Evolutionary conservation across 208 protist genomes (phyloP), one percentile per base, ranked within the genome.

Genomic region (Herpetomonas samuelpessoai): DNA sequence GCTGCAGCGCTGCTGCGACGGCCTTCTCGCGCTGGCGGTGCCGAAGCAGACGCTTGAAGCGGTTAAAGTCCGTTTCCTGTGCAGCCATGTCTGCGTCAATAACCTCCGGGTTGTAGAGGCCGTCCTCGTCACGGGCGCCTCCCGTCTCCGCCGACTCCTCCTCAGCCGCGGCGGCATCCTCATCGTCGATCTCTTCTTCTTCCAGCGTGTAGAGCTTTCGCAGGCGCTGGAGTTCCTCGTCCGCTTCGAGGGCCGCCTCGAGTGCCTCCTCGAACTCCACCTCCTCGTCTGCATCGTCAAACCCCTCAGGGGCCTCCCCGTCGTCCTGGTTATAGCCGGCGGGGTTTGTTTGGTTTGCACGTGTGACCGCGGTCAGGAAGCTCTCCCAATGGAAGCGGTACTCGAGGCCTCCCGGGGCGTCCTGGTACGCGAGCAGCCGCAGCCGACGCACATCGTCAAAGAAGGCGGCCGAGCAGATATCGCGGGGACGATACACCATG

Each of bases 381-480:
- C 35, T 6, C 6, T 41, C 14, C 35, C 6, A 14, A 14, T 41
- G 9, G 35, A 41, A 41, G 35, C 35, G 35, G 51, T 66, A 45
- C 21, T 30, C 49, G 45, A 74, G 67, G 51, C 79, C 76, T 22
- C 80, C 80, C 24, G 76, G 72, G 18, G 65, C 73, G 21, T 25
- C 62, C 7, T 62, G 30, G 41, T 64, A 57, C n/a, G 76, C 62
- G 26, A 94, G 79, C 54, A 83, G 73, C 21, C 73, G 57, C 22
- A 94, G 63, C n/a, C 83, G 79, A 38, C 66, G 60, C 25, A 77
- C 59, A 54, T 94, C 88, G 59, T 82, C 72, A 29, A 76, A 53
- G 49, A 83, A 94, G 41, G 84, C 88, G 12, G 83, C 83, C 1
- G 71, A 80, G 59, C 77, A 90, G 2, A 88, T 19, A 46, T 91